phyloP scores from a whole-genome alignment of 2,329 filamentous ascomycete genomes.

The Xylariales sp. region DNA sequence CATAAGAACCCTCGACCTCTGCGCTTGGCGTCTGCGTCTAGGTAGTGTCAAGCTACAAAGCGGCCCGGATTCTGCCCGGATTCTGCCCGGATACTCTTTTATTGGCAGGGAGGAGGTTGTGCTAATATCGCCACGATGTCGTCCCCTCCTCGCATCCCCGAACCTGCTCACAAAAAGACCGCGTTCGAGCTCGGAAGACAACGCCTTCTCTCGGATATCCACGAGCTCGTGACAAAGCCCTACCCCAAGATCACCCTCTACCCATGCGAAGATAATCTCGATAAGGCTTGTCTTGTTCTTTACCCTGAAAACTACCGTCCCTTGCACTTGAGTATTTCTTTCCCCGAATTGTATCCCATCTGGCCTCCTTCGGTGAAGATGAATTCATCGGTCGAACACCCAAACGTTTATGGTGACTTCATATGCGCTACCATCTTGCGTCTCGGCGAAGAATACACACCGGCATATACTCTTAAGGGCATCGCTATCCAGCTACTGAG shows the following conservation, averaged over 20 bases:
- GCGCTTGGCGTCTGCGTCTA: too few species aligned
- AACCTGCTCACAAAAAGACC: neutral
- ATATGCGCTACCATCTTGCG: conserved; percentile 62
- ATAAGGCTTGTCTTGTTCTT: conserved; percentile 57
- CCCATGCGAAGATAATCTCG: conserved; percentile 52
- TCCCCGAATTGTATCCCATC: conserved; percentile 54
- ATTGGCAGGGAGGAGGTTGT: too few species aligned
- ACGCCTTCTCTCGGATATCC: conserved; percentile 58
- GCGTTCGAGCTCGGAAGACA: conserved; percentile 20
- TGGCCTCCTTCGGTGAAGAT: conserved; percentile 55
- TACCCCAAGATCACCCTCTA: conserved; percentile 60
- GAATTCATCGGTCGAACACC: conserved; percentile 56
- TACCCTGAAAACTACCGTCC: conserved; percentile 53
- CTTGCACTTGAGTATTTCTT: conserved; percentile 58
- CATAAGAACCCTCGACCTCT: too few species aligned
- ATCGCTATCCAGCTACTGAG: conserved; percentile 64
- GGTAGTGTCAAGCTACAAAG: too few species aligned
- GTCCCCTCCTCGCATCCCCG: too few species aligned
- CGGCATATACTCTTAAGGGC: conserved; percentile 62
- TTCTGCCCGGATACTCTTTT: too few species aligned
- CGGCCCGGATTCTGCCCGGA: too few species aligned
- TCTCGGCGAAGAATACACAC: conserved; percentile 56
- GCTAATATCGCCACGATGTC: too few species aligned
- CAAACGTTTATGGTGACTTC: conserved; percentile 57
- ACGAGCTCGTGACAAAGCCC: conserved; percentile 57